Base-by-base conservation (phyloP, 2,329 filamentous ascomycete genomes). In the Penicillium sp. region DNA sequence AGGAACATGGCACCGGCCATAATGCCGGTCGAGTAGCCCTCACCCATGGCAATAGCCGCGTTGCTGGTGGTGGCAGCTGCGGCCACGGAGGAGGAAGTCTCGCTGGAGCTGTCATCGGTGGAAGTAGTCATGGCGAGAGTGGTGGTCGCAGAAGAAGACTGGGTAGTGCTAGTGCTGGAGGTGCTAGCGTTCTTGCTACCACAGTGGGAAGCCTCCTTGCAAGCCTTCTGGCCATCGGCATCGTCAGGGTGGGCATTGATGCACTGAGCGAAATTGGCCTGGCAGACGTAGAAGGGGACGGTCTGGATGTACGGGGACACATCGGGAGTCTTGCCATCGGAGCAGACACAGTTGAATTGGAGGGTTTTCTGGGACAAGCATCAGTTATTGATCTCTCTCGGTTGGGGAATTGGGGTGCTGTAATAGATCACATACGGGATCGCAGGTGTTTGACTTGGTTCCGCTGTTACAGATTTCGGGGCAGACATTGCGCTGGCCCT, bases 251-350 rank as follows among this genome's bases (percentile, higher is more conserved):
- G 64, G 53, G 71, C 66, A 24, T 59, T n/a, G 54, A 81, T 77
- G 66, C 81, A 83, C 62, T 81, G 75, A 21, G 60, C 62, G 66
- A 72, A 83, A 73, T 79, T 82, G 59, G 72, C 73, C 64, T 79
- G 67, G 76, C 86, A 88, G 70, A 84, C 78, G 71, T 77, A 86
- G 72, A 77, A 84, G 37, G 85, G 84, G 45, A 89, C 74, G 21
- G 83, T 84, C 71, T 83, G 74, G 50, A 72, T 63, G 73, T 86
- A 89, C 62, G 77, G 73, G 56, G 75, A 69, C 63, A 86, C 78
- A 66, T 85, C 79, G 61, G 84, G 83, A 7, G 70, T 68, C 37
- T 77, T 80, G 60, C 79, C 80, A 68, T 85, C 81, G 59, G 66
- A 59, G 77, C 86, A 89, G 47, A 75, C 74, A 73, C 86, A 89